These are phyloP conservation scores for Coniochaeta sp. DNA, from an alignment of 2,329 filamentous ascomycete species.

Conservation along the genomic window DNA sequence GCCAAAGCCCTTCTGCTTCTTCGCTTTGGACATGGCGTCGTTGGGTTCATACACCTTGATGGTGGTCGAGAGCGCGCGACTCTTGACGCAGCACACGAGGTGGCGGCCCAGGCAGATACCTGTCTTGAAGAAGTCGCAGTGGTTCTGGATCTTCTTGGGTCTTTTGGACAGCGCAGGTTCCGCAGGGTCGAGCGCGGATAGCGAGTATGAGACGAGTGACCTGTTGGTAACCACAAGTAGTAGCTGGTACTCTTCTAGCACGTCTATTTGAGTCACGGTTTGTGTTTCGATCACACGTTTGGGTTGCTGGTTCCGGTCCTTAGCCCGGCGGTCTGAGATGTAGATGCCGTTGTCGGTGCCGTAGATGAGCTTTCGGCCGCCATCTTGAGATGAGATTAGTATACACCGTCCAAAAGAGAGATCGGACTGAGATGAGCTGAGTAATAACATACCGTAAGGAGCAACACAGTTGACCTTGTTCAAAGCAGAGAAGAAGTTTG, in stretches of 20 bases:
- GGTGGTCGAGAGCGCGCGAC: conserved; percentile 83
- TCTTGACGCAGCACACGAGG: conserved; percentile 94
- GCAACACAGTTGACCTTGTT: conserved; percentile 94
- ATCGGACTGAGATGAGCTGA: too few relatives aligned
- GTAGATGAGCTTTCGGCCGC: conserved; percentile 87
- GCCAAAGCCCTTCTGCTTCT: conserved; percentile 90
- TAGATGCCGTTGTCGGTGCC: conserved; percentile 94
- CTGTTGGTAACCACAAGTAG: conserved; percentile 90
- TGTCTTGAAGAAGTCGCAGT: conserved; percentile 97
- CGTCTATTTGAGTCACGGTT: conserved; percentile 90
- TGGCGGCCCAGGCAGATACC: conserved; percentile 92
- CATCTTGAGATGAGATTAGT: too few relatives aligned
- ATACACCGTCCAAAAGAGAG: too few relatives aligned
- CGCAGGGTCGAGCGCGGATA: conserved; percentile 78
- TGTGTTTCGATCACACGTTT: conserved; percentile 79
- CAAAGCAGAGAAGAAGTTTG: conserved; percentile 51
- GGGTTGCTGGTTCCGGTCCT: conserved; percentile 64
- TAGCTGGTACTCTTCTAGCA: conserved; percentile 89
- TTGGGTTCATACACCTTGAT: conserved; percentile 99
- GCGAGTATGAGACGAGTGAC: conserved; percentile 80
- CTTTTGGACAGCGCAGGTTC: conserved; percentile 76
- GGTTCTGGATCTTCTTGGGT: conserved; percentile 92
- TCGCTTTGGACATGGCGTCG: conserved; percentile 85
- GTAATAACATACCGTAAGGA: conserved; percentile 65
- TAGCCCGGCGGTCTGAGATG: conserved; percentile 82